These are phyloP conservation scores for Quercus cerris DNA, from an alignment of 306 rosid genomes.

Conservation along the genomic window DNA sequence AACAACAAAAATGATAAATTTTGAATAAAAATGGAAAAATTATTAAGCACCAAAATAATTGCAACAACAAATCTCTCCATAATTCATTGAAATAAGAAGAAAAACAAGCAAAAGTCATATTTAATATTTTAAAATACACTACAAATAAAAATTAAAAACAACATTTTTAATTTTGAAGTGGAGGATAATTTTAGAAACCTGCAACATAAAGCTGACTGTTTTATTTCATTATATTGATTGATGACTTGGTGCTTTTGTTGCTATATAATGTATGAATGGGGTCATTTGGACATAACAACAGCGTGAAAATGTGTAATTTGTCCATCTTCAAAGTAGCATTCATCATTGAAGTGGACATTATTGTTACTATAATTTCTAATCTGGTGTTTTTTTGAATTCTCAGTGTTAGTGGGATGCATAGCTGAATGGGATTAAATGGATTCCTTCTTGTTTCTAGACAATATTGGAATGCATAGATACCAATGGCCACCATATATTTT, in stretches of 20 bases:
- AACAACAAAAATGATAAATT: too few relatives aligned
- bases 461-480: not conserved
- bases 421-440: not conserved
- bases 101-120: too few relatives aligned
- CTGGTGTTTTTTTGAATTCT: not conserved
- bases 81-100: too few relatives aligned
- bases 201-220: too few relatives aligned
- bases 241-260: not conserved
- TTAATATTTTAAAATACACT: too few relatives aligned
- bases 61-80: too few relatives aligned
- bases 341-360: not conserved
- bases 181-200: too few relatives aligned
- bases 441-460: not conserved
- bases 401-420: not conserved
- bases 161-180: too few relatives aligned
- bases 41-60: too few relatives aligned
- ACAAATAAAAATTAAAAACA: too few relatives aligned
- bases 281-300: not conserved
- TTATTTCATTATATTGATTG: not conserved
- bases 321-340: not conserved
- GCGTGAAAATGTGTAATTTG: not conserved
- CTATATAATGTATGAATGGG: not conserved
- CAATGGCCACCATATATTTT: conserved; percentile 47
- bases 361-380: not conserved
- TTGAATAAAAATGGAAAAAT: too few relatives aligned